phyloP scores from a whole-genome alignment of 169 alveolate genomes.

The Cytauxzoon felis region DNA sequence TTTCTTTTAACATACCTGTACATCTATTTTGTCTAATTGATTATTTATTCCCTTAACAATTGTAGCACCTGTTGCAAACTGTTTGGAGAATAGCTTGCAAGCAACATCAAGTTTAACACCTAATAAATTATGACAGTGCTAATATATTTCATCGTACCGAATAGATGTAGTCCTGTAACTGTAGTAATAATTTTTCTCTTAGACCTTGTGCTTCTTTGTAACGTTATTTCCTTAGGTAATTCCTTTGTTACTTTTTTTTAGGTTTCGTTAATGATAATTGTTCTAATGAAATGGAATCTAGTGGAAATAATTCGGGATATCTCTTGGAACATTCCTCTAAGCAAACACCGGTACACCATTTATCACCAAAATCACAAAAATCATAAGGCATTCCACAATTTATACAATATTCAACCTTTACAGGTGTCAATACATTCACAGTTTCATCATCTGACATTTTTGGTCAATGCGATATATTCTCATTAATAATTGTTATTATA shows the following conservation, averaged over 20 bases:
- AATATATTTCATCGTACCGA: slow-evolving; percentile 42
- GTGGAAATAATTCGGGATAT: slow-evolving; percentile 65
- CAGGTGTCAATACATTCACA: slow-evolving; percentile 38
- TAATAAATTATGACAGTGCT: not conserved
- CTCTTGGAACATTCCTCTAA: slow-evolving; percentile 61
- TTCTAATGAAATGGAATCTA: slow-evolving; percentile 23
- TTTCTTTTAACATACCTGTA: slow-evolving; percentile 57
- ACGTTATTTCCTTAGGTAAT: slow-evolving; percentile 54
- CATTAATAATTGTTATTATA: too few species aligned
- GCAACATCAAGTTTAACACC: slow-evolving; percentile 80
- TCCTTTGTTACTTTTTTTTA: slow-evolving; percentile 37
- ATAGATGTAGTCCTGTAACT: slow-evolving; percentile 79
- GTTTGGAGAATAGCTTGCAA: slow-evolving; percentile 80
- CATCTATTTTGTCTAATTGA: slow-evolving; percentile 71
- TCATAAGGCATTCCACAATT: slow-evolving; percentile 82
- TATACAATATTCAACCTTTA: slow-evolving; percentile 55
- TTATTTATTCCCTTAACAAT: slow-evolving; percentile 81
- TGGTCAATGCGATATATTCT: too few species aligned
- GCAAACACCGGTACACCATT: slow-evolving; percentile 68
- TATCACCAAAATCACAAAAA: slow-evolving; percentile 82
- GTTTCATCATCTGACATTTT: too few species aligned
- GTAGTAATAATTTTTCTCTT: slow-evolving; percentile 79
- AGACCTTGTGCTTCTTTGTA: slow-evolving; percentile 77
- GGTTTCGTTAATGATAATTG: slow-evolving; percentile 1
- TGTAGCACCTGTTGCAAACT: slow-evolving; percentile 83